Percentiles rank a stretch among this genome's conserved stretches.
Evolutionary conservation across 192 early-diverging fungal species (phyloP).

Genomic region (Gamsiella multidivaricata): DNA sequence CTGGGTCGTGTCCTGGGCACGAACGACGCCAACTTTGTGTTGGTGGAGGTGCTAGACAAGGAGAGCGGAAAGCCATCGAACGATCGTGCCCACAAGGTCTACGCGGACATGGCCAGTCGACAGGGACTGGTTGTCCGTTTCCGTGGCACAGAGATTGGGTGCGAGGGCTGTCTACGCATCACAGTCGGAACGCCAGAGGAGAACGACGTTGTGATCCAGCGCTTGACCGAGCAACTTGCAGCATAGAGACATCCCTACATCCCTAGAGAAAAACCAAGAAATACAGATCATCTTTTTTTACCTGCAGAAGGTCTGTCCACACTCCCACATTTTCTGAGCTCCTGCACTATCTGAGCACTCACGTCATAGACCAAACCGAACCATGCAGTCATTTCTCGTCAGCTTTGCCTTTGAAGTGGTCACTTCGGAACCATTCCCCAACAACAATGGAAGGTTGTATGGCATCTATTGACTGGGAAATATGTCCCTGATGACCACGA

Average conservation of each 20-base stretch:
- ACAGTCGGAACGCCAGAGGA: constrained; percentile 93
- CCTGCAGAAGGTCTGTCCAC: too few species aligned
- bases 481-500: too few species aligned
- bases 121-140: constrained; percentile 94
- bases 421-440: too few species aligned
- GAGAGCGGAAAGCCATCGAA: constrained; percentile 72
- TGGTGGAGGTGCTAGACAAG: constrained; percentile 81
- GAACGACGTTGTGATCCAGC: constrained; percentile 74
- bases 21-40: constrained; percentile 96
- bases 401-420: too few species aligned
- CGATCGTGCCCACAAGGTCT: constrained; percentile 76
- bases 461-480: too few species aligned
- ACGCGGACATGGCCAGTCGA: constrained; percentile 86
- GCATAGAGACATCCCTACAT: constrained; percentile 6
- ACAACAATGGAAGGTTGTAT: too few species aligned
- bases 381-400: too few species aligned
- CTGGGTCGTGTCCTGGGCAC: constrained; percentile 84
- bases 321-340: too few species aligned
- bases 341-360: too few species aligned
- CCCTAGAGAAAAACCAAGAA: too few species aligned
- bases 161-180: constrained; percentile 92
- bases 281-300: too few species aligned
- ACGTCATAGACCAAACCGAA: too few species aligned
- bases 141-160: constrained; percentile 93
- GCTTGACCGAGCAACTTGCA: constrained; percentile 56